Percentiles rank a stretch among this genome's conserved stretches.
Evolutionary conservation across 257 asterid genomes (phyloP).

Genomic region (Przewalskia tangutica): DNA sequence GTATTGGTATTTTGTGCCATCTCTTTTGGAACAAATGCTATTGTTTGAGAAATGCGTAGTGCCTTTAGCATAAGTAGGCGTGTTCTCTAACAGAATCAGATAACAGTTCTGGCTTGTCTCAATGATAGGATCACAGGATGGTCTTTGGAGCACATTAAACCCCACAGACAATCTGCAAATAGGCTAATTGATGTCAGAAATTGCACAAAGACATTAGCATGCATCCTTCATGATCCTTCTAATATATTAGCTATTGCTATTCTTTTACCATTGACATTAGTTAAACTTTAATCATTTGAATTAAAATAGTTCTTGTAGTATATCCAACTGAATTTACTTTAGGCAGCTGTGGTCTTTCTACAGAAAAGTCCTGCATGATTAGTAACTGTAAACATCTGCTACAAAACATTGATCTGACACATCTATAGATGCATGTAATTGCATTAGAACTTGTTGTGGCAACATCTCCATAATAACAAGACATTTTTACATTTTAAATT

Average conservation of each 20-base stretch:
- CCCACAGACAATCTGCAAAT: not conserved
- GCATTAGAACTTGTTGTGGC: not conserved
- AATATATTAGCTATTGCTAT: not conserved
- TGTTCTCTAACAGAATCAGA: not conserved
- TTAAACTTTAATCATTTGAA: not conserved
- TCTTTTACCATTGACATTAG: not conserved
- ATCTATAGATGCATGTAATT: not conserved
- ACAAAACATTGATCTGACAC: not conserved
- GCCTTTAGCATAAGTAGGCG: not conserved
- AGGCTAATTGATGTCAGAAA: not conserved
- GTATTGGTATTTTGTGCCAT: not conserved
- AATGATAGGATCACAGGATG: not conserved
- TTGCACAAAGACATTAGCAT: not conserved
- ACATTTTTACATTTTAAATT: not conserved
- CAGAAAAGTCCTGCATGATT: not conserved
- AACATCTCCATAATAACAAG: not conserved
- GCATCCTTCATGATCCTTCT: not conserved
- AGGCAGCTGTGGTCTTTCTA: not conserved
- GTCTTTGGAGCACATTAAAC: not conserved
- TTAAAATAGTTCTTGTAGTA: not conserved
- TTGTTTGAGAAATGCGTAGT: not conserved
- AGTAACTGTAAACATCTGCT: not conserved
- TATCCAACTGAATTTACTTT: not conserved
- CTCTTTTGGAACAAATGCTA: not conserved
- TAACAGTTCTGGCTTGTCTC: not conserved